phyloP scores from a whole-genome alignment of 306 rosid species.

The Malus sieversii region DNA sequence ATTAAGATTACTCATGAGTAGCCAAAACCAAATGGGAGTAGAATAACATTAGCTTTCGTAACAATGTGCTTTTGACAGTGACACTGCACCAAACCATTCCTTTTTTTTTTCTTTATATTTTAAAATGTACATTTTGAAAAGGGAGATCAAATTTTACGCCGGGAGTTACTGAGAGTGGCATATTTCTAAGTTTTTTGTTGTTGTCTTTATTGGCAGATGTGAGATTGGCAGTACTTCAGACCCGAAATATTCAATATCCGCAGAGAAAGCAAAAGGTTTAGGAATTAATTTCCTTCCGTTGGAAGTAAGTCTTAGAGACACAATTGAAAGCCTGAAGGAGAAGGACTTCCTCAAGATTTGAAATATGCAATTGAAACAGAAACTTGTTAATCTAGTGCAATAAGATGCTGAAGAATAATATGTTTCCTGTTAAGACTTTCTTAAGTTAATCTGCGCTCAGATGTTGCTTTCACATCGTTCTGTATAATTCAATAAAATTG shows the following conservation, averaged over 20 bases:
- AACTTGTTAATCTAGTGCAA: neutral
- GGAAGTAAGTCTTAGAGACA: constrained; percentile 15
- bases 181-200: neutral
- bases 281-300: constrained; percentile 16
- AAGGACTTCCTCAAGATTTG: constrained; percentile 9
- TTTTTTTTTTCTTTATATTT: no score
- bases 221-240: neutral
- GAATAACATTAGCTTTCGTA: no score
- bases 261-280: constrained; percentile 11
- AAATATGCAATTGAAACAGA: neutral
- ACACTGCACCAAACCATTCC: neutral
- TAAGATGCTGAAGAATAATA: no score
- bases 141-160: neutral
- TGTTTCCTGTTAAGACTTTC: no score
- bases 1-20: neutral
- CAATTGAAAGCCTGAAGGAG: constrained; percentile 19
- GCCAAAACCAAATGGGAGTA: no score
- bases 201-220: constrained; percentile 5
- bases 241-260: neutral
- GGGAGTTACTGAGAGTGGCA: no score
- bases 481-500: no score
- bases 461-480: no score
- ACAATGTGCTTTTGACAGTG: no score
- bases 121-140: neutral
- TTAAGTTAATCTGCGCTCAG: no score